Conservation (phyloP, 345 rosid genomes). For the Cardiospermum halicacabum region DNA sequence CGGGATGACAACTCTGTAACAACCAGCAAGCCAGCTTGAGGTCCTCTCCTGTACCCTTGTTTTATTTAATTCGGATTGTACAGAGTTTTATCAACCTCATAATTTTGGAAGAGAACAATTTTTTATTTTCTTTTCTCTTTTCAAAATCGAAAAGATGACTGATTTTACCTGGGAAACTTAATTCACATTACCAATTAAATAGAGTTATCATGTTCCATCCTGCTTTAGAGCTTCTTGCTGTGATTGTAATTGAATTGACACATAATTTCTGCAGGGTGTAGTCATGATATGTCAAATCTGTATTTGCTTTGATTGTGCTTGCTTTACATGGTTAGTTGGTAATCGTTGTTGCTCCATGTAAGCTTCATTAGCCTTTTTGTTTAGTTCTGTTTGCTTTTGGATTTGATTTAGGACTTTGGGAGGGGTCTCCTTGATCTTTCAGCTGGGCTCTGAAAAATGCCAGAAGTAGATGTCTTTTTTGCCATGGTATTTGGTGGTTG, state of each 20-base stretch:
- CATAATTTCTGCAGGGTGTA: neutral
- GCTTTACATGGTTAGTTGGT: neutral
- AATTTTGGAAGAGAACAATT: slow-evolving; percentile 12
- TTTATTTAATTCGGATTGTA: slow-evolving; percentile 20
- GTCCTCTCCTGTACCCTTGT: slow-evolving; percentile 30
- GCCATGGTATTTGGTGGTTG: no score
- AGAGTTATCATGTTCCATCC: neutral
- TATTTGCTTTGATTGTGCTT: neutral
- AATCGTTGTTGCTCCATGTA: neutral
- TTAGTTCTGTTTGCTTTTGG: neutral
- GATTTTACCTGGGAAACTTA: neutral
- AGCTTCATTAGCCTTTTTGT: neutral
- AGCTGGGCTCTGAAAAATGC: no score
- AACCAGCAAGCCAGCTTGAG: slow-evolving; percentile 21
- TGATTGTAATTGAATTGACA: neutral
- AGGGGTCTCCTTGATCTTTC: no score
- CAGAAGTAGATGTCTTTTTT: no score
- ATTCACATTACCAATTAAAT: neutral
- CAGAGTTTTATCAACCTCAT: slow-evolving; percentile 17
- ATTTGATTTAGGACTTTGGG: no score
- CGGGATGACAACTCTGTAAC: slow-evolving; percentile 20
- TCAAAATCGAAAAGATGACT: neutral
- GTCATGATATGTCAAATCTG: neutral
- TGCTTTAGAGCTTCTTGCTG: slow-evolving; percentile 3
- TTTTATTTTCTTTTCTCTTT: neutral